These are phyloP conservation scores for Phytophthora boehmeriae DNA, from an alignment of 352 stramenopile species.

Conservation along the genomic window DNA sequence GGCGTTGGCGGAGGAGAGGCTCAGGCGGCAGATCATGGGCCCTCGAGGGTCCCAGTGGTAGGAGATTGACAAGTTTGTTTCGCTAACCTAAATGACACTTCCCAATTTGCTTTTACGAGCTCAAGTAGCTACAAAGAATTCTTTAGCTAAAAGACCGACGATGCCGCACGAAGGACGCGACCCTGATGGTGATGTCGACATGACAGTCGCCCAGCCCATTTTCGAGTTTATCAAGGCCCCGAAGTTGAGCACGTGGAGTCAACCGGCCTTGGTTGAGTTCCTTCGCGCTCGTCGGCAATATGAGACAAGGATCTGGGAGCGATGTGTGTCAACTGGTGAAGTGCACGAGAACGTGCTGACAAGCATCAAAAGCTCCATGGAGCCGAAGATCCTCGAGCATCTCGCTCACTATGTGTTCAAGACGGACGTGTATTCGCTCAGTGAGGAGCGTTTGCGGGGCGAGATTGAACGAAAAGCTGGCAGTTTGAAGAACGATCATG, in stretches of 20 bases:
- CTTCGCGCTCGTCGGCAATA: conserved; percentile 6
- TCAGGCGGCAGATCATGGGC: no score
- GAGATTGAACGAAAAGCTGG: conserved; percentile 2
- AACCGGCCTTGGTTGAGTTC: conserved; percentile 18
- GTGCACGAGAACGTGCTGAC: conserved; percentile 8
- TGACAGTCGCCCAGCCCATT: conserved; percentile 19
- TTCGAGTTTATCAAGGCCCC: conserved; percentile 26
- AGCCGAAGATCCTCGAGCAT: conserved; percentile 10
- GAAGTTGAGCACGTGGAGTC: conserved; percentile 10
- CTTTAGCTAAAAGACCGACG: no score
- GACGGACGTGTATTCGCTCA: conserved; percentile 4
- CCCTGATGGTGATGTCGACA: conserved; percentile 20
- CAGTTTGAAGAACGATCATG: conserved; percentile 11
- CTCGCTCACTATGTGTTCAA: conserved; percentile 8
- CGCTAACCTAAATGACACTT: no score
- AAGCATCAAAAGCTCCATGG: conserved; percentile 7
- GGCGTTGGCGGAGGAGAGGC: no score
- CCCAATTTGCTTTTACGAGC: no score
- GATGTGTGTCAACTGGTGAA: conserved; percentile 14
- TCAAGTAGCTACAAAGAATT: no score
- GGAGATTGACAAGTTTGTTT: no score
- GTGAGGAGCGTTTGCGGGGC: conserved; percentile 9
- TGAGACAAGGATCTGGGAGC: conserved; percentile 16
- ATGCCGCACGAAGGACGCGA: background rate
- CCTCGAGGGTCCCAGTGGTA: no score